Evolutionary conservation across 345 rosid species (phyloP).

Genomic region (Gossypium bickii): DNA sequence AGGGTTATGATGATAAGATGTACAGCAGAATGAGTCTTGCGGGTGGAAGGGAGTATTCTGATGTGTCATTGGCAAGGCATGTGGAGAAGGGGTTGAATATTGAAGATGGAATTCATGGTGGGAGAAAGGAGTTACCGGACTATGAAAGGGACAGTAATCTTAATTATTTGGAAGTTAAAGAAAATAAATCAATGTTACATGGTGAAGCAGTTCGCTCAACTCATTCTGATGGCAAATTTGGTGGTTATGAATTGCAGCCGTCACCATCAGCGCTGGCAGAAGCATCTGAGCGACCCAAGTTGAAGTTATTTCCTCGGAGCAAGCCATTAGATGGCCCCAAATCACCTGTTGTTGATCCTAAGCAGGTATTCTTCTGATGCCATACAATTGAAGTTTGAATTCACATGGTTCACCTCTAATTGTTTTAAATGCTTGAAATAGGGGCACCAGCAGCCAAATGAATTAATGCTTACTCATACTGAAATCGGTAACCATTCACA

Average conservation of each 20-base stretch:
- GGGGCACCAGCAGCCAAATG: constrained; percentile 29
- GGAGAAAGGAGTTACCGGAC: constrained; percentile 36
- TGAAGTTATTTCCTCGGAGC: constrained; percentile 57
- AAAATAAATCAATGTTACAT: constrained; percentile 26
- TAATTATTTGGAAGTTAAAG: constrained; percentile 40
- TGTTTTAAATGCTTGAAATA: constrained; percentile 26
- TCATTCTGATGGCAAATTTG: constrained; percentile 34
- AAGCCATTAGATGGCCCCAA: constrained; percentile 56
- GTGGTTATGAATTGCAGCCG: constrained; percentile 35
- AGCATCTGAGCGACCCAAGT: constrained; percentile 56
- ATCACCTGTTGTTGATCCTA: constrained; percentile 31
- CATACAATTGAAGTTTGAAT: neutral
- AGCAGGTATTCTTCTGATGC: constrained; percentile 33
- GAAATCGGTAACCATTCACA: constrained; percentile 29
- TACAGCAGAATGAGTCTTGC: constrained; percentile 24
- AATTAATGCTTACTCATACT: constrained; percentile 24
- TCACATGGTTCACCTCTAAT: constrained; percentile 10
- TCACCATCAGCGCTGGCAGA: constrained; percentile 32
- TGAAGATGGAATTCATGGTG: constrained; percentile 38
- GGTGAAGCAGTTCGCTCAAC: constrained; percentile 32
- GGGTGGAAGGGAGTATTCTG: constrained; percentile 32
- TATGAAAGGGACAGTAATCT: constrained; percentile 31
- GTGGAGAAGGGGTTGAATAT: constrained; percentile 32
- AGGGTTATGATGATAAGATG: constrained; percentile 29
- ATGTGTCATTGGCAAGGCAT: constrained; percentile 31